These are phyloP conservation scores for Aegilops longissima DNA, from an alignment of 176 grass and related monocot genomes.

Conservation along the genomic window DNA sequence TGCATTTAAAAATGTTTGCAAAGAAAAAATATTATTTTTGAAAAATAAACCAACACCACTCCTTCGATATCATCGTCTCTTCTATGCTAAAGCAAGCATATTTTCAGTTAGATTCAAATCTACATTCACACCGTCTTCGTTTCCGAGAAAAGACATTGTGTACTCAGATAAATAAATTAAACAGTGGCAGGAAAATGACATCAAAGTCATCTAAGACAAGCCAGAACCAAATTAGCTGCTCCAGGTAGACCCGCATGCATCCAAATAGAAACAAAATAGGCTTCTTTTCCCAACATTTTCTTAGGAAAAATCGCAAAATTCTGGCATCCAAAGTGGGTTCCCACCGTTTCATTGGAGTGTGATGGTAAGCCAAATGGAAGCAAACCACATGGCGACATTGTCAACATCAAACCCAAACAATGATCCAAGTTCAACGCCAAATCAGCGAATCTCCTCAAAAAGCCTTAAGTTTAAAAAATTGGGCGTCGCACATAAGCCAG, in stretches of 20 bases:
- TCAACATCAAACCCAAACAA: neutral
- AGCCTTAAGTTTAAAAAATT: neutral
- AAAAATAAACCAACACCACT: neutral
- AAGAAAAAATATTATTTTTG: too few relatives aligned
- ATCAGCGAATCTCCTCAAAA: neutral
- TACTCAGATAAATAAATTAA: neutral
- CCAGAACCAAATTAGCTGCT: constrained; percentile 14
- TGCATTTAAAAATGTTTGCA: too few relatives aligned
- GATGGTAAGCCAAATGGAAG: neutral
- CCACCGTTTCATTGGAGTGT: neutral
- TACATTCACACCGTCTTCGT: neutral
- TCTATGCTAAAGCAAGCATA: neutral
- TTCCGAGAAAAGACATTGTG: constrained; percentile 19
- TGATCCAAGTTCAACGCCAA: neutral
- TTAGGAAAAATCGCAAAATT: neutral
- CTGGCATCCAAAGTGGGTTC: neutral
- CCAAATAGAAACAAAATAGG: constrained; percentile 17
- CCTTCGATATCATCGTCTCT: constrained; percentile 6
- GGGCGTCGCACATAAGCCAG: neutral
- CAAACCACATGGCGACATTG: neutral
- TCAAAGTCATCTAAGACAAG: neutral
- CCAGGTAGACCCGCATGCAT: neutral
- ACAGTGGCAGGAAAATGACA: constrained; percentile 28
- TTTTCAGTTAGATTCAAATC: too few relatives aligned
- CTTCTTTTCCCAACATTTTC: neutral